Evolutionary conservation across 2,329 filamentous ascomycete species (phyloP).

Genomic region (Xylariaceae sp.): DNA sequence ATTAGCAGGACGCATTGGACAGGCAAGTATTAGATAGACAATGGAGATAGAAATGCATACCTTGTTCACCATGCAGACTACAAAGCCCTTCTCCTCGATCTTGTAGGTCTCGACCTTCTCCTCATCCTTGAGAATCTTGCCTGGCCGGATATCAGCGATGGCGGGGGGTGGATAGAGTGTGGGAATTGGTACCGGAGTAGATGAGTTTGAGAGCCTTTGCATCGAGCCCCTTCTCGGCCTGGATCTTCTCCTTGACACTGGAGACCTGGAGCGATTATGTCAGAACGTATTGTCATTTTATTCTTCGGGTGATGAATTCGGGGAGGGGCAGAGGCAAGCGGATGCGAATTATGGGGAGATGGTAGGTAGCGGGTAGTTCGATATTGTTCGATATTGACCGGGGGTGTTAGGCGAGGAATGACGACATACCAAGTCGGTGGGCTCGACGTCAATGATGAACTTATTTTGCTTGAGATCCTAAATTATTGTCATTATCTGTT

Average conservation of each 20-base stretch:
- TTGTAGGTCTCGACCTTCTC: slow-evolving; percentile 96
- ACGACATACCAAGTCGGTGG: slow-evolving; percentile 76
- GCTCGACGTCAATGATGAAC: slow-evolving; percentile 93
- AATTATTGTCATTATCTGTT: slow-evolving; percentile 4
- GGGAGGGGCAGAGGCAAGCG: slow-evolving; percentile 10
- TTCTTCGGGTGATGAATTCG: not conserved
- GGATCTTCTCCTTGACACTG: slow-evolving; percentile 87
- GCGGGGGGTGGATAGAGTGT: not conserved
- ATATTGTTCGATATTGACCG: slow-evolving; percentile 7
- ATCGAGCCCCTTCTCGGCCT: slow-evolving; percentile 91
- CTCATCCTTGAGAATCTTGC: slow-evolving; percentile 97
- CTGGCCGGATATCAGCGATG: slow-evolving; percentile 45
- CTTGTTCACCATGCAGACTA: slow-evolving; percentile 98
- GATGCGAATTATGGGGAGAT: not conserved
- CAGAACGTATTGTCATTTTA: slow-evolving; percentile 10
- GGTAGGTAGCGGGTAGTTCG: slow-evolving; percentile 7
- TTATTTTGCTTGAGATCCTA: slow-evolving; percentile 99
- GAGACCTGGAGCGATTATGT: slow-evolving; percentile 60
- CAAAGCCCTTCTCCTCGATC: slow-evolving; percentile 99
- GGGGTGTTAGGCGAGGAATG: slow-evolving; percentile 23
- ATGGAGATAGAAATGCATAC: slow-evolving; percentile 43
- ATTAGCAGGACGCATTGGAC: slow-evolving; percentile 5
- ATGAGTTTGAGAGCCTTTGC: slow-evolving; percentile 90
- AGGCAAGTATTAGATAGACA: not conserved
- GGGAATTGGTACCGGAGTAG: slow-evolving; percentile 72